A percentile compares a stretch with the other conserved stretches of the same genome.
These are phyloP conservation scores for Cercospora beticola DNA, from an alignment of 2,329 filamentous ascomycete species.

Conservation along the genomic window DNA sequence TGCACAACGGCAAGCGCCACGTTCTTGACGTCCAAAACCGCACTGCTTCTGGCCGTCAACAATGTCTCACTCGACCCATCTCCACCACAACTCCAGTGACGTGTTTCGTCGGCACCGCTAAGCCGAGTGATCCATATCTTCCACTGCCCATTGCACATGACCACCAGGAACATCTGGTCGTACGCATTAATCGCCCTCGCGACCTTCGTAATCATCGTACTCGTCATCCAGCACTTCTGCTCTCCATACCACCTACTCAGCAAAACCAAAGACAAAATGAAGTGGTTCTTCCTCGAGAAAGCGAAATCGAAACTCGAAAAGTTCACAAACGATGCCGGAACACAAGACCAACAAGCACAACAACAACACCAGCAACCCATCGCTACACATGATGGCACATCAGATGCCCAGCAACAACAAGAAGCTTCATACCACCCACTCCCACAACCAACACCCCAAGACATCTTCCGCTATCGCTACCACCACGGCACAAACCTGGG, in stretches of 20 bases:
- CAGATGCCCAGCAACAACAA: conserved; percentile 20
- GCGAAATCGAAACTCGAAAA: conserved; percentile 38
- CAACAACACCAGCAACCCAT: background rate
- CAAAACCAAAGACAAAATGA: conserved; percentile 33
- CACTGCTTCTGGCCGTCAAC: background rate
- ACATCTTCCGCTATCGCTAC: conserved; percentile 57
- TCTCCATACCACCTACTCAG: conserved; percentile 10
- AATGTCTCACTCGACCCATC: conserved; percentile 17
- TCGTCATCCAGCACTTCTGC: conserved; percentile 19
- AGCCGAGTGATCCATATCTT: background rate
- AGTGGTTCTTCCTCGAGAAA: conserved; percentile 40
- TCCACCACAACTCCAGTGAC: conserved; percentile 9
- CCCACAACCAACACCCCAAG: conserved; percentile 40
- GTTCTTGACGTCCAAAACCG: background rate
- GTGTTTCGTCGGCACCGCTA: conserved; percentile 5
- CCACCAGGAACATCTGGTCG: conserved; percentile 12
- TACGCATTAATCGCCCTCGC: conserved; percentile 26
- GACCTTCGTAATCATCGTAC: conserved; percentile 20
- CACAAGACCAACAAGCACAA: background rate
- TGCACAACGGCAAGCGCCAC: background rate
- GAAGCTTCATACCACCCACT: conserved; percentile 27
- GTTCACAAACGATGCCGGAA: conserved; percentile 11
- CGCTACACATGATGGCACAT: background rate
- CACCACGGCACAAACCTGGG: conserved; percentile 62
- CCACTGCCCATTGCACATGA: background rate